Base-by-base conservation (phyloP, 306 rosid species). In the Quercus alba region DNA sequence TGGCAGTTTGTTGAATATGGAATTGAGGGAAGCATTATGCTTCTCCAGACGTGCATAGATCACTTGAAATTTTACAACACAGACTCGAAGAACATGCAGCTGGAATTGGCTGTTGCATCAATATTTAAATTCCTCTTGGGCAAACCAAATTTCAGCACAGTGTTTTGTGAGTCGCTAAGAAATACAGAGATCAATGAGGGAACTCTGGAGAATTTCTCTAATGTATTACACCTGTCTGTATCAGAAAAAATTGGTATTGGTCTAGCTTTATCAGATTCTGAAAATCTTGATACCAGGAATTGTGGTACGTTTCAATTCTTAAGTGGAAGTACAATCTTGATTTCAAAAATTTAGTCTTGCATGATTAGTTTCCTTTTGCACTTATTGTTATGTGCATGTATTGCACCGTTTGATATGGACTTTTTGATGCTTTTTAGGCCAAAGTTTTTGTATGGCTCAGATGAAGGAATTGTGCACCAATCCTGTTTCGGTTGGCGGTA, bases 181-280 rank as follows among this genome's bases (percentile, higher is more conserved):
- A 84, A 84, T 80, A 64, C 81, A 56, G 99, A 90, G 78, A 85
- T 91, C 88, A 88, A 75, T 56, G 95, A 90, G 81, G 85, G 86
- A 86, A 80, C 87, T 56, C 79, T 96, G 5, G 91, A 85, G 76
- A 84, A 81, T 67, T 83, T 96, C 73, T 88, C 92, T 38, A 82
- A 81, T 82, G 89, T 85, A 76, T 81, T 93, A 19, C 87, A 87
- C 66, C 84, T 96, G 78, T 88, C 97, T 67, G 81, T 85, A 25
- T 75, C 88, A 83, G 98, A 96, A 82, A 93, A 87, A 81, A 88
- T 93, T 86, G 84, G 84, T 72, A 21, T 91, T 80, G 91, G 98
- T 85, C 98, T 96, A 72, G 94, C 99, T 28, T 81, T 96, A 80
- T 89, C 94, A 46, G 97, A 93, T 81, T 93, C 97, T 76, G 98